Percentiles rank a stretch among this genome's conserved stretches.
Conservation (phyloP, 2,329 filamentous ascomycete genomes). For the Aureobasidium namibiae region DNA sequence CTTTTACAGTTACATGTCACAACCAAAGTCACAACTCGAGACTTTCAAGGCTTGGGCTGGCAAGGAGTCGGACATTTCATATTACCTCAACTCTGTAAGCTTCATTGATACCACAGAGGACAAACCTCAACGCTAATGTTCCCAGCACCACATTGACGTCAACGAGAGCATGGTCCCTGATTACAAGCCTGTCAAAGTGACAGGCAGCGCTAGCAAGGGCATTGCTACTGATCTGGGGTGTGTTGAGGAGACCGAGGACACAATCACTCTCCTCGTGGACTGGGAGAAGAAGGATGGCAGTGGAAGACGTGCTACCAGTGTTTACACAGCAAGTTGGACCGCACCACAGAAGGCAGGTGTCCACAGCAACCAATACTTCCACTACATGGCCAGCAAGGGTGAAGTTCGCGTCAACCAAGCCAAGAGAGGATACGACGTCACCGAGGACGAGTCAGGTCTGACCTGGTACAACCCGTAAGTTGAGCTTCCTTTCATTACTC, state of each 20-base stretch:
- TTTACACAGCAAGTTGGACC: conserved; percentile 93
- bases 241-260: conserved; percentile 76
- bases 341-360: conserved; percentile 87
- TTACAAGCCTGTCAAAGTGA: conserved; percentile 70
- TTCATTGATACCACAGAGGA: neutral
- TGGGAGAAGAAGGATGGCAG: conserved; percentile 69
- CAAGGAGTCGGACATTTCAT: conserved; percentile 84
- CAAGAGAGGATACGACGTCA: conserved; percentile 88
- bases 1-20: conserved; percentile 95
- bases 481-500: neutral
- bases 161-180: conserved; percentile 86
- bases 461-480: conserved; percentile 78
- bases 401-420: conserved; percentile 89
- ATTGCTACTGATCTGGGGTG: conserved; percentile 74
- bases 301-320: conserved; percentile 67
- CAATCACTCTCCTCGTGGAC: conserved; percentile 81
- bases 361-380: conserved; percentile 96
- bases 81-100: conserved; percentile 72
- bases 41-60: conserved; percentile 95
- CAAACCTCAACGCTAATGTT: neutral
- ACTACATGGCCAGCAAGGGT: conserved; percentile 77
- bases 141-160: conserved; percentile 74
- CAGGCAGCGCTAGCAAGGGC: conserved; percentile 68
- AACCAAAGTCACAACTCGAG: conserved; percentile 83
- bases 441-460: conserved; percentile 65